phyloP scores from a whole-genome alignment of 2,329 filamentous ascomycete species.

The Sporothrix euskadiensis region DNA sequence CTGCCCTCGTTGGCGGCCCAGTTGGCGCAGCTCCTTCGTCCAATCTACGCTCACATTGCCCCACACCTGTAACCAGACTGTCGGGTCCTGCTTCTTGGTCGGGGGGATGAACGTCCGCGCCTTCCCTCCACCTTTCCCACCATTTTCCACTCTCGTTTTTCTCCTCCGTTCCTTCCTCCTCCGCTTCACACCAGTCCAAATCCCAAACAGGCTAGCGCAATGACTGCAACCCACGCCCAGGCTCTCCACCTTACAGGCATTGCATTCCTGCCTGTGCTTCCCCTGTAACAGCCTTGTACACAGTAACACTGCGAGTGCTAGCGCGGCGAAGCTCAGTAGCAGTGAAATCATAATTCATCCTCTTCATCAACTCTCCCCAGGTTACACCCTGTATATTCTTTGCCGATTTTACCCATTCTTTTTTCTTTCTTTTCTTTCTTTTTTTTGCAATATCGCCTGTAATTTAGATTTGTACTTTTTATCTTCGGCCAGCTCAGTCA shows the following conservation, averaged over 20 bases:
- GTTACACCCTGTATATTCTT: neutral
- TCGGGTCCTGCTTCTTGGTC: neutral
- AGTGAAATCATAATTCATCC: neutral
- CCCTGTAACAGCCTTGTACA: neutral
- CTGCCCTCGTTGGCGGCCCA: neutral
- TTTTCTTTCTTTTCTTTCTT: neutral
- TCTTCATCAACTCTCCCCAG: neutral
- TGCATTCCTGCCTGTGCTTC: neutral
- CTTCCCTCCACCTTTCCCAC: neutral
- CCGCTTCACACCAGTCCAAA: neutral
- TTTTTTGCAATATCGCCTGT: neutral
- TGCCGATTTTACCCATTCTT: neutral
- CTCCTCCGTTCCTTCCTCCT: neutral
- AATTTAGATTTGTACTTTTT: neutral
- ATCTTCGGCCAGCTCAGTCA: neutral
- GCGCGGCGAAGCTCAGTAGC: neutral
- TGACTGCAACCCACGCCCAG: neutral
- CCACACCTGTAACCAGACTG: slow-evolving; percentile 20
- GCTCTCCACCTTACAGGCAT: neutral
- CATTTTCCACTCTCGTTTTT: neutral
- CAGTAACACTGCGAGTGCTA: neutral
- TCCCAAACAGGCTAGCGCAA: neutral
- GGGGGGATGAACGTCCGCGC: neutral
- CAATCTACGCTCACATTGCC: slow-evolving; percentile 9
- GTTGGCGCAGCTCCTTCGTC: neutral